A percentile compares a stretch with the other conserved stretches of the same genome.
These are phyloP conservation scores for Backusella psychrophila DNA, from an alignment of 192 early-diverging fungal genomes.

Conservation along the genomic window DNA sequence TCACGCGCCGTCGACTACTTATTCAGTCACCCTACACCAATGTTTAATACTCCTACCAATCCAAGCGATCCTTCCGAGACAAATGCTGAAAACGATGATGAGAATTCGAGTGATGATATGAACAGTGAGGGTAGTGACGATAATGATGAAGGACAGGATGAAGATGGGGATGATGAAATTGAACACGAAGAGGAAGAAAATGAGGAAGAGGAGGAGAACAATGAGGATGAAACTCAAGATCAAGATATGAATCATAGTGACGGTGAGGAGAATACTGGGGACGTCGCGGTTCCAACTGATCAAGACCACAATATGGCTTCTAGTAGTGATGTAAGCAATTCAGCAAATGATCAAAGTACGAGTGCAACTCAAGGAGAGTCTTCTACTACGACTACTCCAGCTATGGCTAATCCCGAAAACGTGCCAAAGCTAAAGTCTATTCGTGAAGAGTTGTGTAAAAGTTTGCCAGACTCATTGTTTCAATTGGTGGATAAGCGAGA, in stretches of 20 bases:
- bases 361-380: not conserved
- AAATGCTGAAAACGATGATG: conserved; percentile 36
- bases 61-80: conserved; percentile 18
- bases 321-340: not conserved
- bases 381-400: not conserved
- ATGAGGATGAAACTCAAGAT: conserved; percentile 21
- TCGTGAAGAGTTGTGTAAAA: conserved; percentile 40
- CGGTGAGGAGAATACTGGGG: conserved; percentile 30
- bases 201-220: conserved; percentile 34
- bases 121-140: conserved; percentile 39
- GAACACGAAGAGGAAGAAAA: conserved; percentile 29
- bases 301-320: conserved; percentile 34
- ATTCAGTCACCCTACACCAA: conserved; percentile 59
- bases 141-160: conserved; percentile 21
- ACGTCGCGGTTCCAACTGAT: conserved; percentile 12
- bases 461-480: conserved; percentile 39
- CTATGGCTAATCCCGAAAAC: not conserved
- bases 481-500: conserved; percentile 53
- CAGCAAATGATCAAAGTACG: conserved; percentile 40
- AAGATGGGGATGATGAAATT: conserved; percentile 13
- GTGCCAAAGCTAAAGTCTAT: conserved; percentile 24
- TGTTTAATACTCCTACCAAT: conserved; percentile 27
- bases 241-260: conserved; percentile 21
- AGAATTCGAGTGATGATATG: conserved; percentile 10
- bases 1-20: conserved; percentile 84